Evolutionary conservation across 2,329 filamentous ascomycete species (phyloP).

Genomic region (Penicillium sp.): DNA sequence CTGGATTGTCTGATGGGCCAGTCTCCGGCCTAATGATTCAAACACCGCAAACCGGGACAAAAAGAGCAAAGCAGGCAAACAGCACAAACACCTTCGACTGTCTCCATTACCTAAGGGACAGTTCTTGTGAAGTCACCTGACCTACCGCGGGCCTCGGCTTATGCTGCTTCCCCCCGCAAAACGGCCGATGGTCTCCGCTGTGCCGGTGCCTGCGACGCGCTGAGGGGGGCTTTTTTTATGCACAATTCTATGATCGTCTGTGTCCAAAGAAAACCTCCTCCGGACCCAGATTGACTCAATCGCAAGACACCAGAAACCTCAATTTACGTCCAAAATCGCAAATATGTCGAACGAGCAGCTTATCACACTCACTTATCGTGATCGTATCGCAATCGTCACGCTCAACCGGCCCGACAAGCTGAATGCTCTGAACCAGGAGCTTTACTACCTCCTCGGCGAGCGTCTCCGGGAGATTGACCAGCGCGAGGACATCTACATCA

Average conservation of each 20-base stretch:
- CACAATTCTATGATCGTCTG: neutral
- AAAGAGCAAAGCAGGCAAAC: constrained; percentile 20
- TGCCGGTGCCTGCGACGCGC: neutral
- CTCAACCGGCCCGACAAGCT: constrained; percentile 85
- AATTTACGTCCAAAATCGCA: neutral
- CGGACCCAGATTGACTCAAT: constrained; percentile 1
- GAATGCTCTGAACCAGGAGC: constrained; percentile 71
- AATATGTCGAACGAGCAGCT: constrained; percentile 44
- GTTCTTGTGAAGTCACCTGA: constrained; percentile 12
- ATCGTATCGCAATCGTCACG: constrained; percentile 78
- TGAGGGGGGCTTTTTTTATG: neutral
- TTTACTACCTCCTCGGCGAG: constrained; percentile 76
- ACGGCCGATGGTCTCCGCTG: neutral
- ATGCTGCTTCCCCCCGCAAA: constrained; percentile 21
- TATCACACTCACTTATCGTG: constrained; percentile 64
- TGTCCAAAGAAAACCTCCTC: neutral
- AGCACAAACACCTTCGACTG: neutral
- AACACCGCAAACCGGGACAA: constrained; percentile 11
- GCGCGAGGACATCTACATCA: constrained; percentile 79
- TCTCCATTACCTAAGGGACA: neutral
- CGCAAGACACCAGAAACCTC: neutral
- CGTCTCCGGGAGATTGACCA: constrained; percentile 75
- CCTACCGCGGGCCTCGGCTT: constrained; percentile 25
- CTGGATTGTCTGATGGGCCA: constrained; percentile 4
- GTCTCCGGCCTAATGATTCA: constrained; percentile 19